Percentiles rank a stretch among this genome's conserved stretches.
Conservation (phyloP, 768 basidiomycete species). For the Tylopilus intermedius region DNA sequence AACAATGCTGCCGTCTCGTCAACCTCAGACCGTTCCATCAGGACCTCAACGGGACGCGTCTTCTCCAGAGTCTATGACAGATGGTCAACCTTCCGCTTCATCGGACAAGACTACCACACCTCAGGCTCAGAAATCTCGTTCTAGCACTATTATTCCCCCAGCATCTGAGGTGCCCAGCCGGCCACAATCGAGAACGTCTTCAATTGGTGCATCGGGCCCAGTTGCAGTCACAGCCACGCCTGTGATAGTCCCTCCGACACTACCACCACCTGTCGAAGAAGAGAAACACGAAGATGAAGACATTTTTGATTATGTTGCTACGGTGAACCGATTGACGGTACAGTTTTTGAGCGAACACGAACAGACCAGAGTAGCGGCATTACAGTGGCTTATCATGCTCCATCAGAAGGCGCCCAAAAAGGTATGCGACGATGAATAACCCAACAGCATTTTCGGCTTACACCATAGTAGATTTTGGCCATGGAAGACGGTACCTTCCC, state of each 20-base stretch:
- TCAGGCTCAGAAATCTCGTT: constrained; percentile 26
- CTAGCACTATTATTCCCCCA: constrained; percentile 18
- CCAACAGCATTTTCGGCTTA: not conserved
- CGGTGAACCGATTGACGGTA: constrained; percentile 86
- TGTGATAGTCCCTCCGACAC: constrained; percentile 24
- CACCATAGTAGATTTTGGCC: constrained; percentile 66
- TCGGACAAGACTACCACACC: constrained; percentile 39
- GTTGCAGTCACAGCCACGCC: constrained; percentile 31
- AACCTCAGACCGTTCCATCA: constrained; percentile 40
- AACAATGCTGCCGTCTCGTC: constrained; percentile 44
- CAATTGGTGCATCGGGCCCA: constrained; percentile 36
- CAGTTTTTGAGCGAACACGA: constrained; percentile 96
- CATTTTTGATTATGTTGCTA: constrained; percentile 86
- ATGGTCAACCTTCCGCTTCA: constrained; percentile 27
- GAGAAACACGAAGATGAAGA: constrained; percentile 57
- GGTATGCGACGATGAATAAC: constrained; percentile 36
- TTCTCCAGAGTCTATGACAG: constrained; percentile 41
- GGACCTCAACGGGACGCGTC: constrained; percentile 41
- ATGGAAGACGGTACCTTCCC: constrained; percentile 98
- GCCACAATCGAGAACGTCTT: constrained; percentile 59
- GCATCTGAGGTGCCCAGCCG: constrained; percentile 42
- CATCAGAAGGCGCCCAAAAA: constrained; percentile 97
- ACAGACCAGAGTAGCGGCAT: constrained; percentile 89
- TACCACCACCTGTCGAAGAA: constrained; percentile 27
- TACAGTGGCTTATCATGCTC: constrained; percentile 98